Base-by-base conservation (phyloP, 2,329 filamentous ascomycete genomes). In the Claviceps pazoutovae region DNA sequence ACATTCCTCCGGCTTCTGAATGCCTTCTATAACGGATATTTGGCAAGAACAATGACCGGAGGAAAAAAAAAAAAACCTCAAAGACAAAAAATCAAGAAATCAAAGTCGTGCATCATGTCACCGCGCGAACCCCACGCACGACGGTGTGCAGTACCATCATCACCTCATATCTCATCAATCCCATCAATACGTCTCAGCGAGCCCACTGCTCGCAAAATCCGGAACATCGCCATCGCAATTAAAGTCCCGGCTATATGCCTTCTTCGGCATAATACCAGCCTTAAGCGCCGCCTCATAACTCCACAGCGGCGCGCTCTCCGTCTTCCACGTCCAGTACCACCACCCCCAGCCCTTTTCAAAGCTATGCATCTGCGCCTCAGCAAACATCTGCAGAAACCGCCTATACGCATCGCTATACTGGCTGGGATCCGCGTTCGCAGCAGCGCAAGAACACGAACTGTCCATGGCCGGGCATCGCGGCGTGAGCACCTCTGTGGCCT, bases 261-360 rank as follows among this genome's bases (percentile, higher is more conserved):
- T 84, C 41, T 71, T 65, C 2, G 93, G 93, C 69, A 98, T 67
- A 47, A 91, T 88, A 0, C 88, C 88, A 1, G 85, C 85, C 50
- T 76, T 76, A 56, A 90, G 72, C 0, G 88, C 90, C 56, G 82
- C 74, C 68, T 90, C 82, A 72, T 93, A 95, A 65, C 89, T 95
- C 93, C 93, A 98, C 70, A 96, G 88, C 54, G 82, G 74, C 48
- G 86, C 83, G 57, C 70, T 75, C 72, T 97, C 91, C 34, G 91
- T 95, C 69, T 89, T 80, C 91, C 93, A 95, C 37, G 90, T 97
- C 93, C 93, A 98, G 70, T 98, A 98, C 71, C 95, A 96, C 93
- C 93, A 98, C 48, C 93, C 93, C 84, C 86, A 93, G 5, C 87
- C 88, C 56, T 84, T 82, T 68, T 97, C 91, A 63, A 97, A 98